Base-by-base conservation (phyloP, 495 filamentous ascomycete species). In the Friedmanniomyces simplex region DNA sequence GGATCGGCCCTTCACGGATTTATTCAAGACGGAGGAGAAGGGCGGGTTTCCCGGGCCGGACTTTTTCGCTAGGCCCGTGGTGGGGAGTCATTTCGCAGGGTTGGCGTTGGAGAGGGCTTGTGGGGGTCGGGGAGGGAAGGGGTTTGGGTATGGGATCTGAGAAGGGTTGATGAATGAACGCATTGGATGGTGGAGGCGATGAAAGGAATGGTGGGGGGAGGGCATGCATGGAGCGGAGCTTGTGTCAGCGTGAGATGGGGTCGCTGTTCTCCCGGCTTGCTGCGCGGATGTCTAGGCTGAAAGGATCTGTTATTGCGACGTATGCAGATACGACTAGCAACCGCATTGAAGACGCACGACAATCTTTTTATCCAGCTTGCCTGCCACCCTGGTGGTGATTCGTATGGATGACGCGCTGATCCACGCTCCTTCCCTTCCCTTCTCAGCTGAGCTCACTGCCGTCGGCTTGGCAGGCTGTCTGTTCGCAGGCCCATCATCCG, bases 81-180 rank as follows among this genome's bases (percentile, higher is more conserved):
- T 74, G 18, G 72, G 72, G 24, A 70, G 63, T 46, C 67, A 69
- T 62, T 74, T 71, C 65, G 67, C 69, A n/a, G 65, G 65, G 46
- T 68, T 74, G 71, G 60, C 66, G 53, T 47, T 74, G 26, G 71
- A 69, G 67, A 64, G 72, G 66, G 66, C 63, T 37, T 73, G 71
- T 66, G 66, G 63, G 12, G 69, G 58, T 6, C 7, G n/a, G n/a
- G 51, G 34, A 2, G 51, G 14, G 14, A 18, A 28, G 51, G 51
- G 11, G 2, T 54, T 54, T 54, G 22, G 32, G 51, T 54, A 54
- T 3, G 39, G 8, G 34, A 37, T 8, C 8, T 37, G 8, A 16
- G 34, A 37, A 11, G 43, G 43, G 16, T 47, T 47, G 43, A 8
- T n/a, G n/a, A n/a, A n/a, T n/a, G n/a, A n/a, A n/a, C n/a, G n/a